Conservation (phyloP, 2,329 filamentous ascomycete species). For the Cryphonectria naterciae region DNA sequence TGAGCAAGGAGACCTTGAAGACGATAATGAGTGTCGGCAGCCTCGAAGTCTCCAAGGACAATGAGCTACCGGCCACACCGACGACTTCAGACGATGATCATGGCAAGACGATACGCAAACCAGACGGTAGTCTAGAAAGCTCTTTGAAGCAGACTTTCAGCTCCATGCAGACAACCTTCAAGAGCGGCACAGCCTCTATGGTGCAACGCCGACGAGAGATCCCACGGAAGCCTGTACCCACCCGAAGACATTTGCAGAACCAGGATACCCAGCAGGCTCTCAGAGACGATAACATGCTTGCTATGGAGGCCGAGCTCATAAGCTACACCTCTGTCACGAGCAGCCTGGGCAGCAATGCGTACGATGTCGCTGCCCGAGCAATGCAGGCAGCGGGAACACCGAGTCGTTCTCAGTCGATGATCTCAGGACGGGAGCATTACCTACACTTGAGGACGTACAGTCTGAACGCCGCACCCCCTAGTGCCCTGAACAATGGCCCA, state of each 20-base stretch:
- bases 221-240: slow-evolving; percentile 38
- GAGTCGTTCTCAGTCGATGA: slow-evolving; percentile 39
- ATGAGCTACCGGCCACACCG: slow-evolving; percentile 30
- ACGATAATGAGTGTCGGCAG: slow-evolving; percentile 57
- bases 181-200: slow-evolving; percentile 36
- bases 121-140: slow-evolving; percentile 27
- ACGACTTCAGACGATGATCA: slow-evolving; percentile 22
- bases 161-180: slow-evolving; percentile 34
- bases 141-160: slow-evolving; percentile 35
- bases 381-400: slow-evolving; percentile 27
- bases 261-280: slow-evolving; percentile 12
- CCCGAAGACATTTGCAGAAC: slow-evolving; percentile 23
- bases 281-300: slow-evolving; percentile 29
- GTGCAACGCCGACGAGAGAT: slow-evolving; percentile 38
- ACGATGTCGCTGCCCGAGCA: slow-evolving; percentile 35
- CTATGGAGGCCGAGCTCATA: slow-evolving; percentile 31
- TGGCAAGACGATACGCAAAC: slow-evolving; percentile 1
- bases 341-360: slow-evolving; percentile 36
- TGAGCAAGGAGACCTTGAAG: slow-evolving; percentile 53
- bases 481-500: slow-evolving; percentile 29
- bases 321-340: slow-evolving; percentile 32
- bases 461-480: slow-evolving; percentile 23
- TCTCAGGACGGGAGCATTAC: slow-evolving; percentile 36
- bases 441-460: slow-evolving; percentile 31
- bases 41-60: slow-evolving; percentile 40